Percentiles rank a stretch among this genome's conserved stretches.
Evolutionary conservation across 2,329 filamentous ascomycete genomes (phyloP).

Genomic region (Scedosporium minutisporum): DNA sequence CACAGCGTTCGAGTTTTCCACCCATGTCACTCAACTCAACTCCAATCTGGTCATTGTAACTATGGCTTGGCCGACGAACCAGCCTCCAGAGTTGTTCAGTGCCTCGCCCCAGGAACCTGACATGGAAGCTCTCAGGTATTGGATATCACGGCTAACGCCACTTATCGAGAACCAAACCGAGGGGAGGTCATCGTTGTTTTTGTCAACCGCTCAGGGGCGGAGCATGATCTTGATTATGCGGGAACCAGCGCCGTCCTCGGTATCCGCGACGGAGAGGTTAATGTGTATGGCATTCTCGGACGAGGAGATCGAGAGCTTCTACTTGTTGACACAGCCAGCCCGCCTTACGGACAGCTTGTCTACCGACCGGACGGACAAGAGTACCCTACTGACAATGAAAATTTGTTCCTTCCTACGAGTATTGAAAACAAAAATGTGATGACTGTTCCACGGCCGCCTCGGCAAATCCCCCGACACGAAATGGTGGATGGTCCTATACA

Average conservation of each 20-base stretch:
- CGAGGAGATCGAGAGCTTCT: conserved; percentile 58
- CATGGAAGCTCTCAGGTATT: conserved; percentile 64
- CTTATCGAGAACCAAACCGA: conserved; percentile 39
- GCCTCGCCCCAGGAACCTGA: conserved; percentile 50
- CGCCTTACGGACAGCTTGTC: conserved; percentile 35
- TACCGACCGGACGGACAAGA: conserved; percentile 17
- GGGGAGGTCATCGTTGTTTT: conserved; percentile 61
- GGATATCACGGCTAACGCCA: conserved; percentile 62
- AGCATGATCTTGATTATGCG: conserved; percentile 57
- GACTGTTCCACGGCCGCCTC: too few relatives aligned
- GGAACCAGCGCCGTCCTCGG: conserved; percentile 65
- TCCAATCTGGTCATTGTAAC: conserved; percentile 59
- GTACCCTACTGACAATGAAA: background rate
- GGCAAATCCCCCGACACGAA: too few relatives aligned
- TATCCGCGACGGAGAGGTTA: conserved; percentile 54
- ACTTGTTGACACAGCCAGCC: conserved; percentile 50
- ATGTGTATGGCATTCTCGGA: conserved; percentile 59
- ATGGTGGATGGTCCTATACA: too few relatives aligned
- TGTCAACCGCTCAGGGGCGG: conserved; percentile 59
- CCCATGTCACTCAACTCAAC: conserved; percentile 43
- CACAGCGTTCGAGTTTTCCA: conserved; percentile 24
- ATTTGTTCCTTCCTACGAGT: background rate
- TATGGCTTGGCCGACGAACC: conserved; percentile 68
- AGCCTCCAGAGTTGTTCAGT: conserved; percentile 34
- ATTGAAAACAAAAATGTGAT: too few relatives aligned